Evolutionary conservation across 2,329 filamentous ascomycete genomes (phyloP), one percentile per base, ranked within the genome.

Genomic region (Dryadomyces quercivorus): DNA sequence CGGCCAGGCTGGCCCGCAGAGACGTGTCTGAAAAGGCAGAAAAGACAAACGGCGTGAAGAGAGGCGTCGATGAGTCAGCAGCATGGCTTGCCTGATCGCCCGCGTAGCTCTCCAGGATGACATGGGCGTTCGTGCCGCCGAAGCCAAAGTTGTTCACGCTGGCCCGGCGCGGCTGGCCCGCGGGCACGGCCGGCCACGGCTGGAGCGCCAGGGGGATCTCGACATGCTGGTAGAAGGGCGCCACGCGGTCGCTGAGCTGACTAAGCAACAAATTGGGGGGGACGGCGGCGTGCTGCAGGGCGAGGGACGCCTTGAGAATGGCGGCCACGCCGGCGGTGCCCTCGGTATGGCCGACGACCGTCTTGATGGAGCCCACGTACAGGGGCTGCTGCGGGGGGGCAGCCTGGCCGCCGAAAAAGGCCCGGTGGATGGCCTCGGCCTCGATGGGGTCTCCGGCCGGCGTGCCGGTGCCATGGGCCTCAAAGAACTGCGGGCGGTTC

Each of bases 81-180:
- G 12, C 5, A 13, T 31, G 34, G 45, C 18, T 34, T 34, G 12
- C 20, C 2, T 34, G 18, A 44, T 18, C 6, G 7, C 15, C 42
- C 13, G 13, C 42, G n/a, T 26, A 54, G 20, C n/a, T 15, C 18
- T 78, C 75, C 48, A 78, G 55, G 48, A 78, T 72, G 1, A 72
- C 69, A 58, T 81, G 77, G 1, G 71, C 72, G 53, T 80, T 80
- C 3, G 76, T 77, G 45, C 78, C 78, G 2, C 78, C 78, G 58
- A 75, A 80, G 1, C 78, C 78, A 58, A 80, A 81, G 53, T n/a
- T 40, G 59, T 80, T 80, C 58, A 81, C 68, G 56, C 73, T 76
- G 46, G 72, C 73, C 26, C 77, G 71, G 2, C 73, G 69, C 16
- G 71, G 63, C 16, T 71, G 70, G 0, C 64, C 55, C 2, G 66